Percentiles rank a stretch among this genome's conserved stretches.
Evolutionary conservation across 2,329 filamentous ascomycete species (phyloP).

Genomic region (Raffaelea albimanens): DNA sequence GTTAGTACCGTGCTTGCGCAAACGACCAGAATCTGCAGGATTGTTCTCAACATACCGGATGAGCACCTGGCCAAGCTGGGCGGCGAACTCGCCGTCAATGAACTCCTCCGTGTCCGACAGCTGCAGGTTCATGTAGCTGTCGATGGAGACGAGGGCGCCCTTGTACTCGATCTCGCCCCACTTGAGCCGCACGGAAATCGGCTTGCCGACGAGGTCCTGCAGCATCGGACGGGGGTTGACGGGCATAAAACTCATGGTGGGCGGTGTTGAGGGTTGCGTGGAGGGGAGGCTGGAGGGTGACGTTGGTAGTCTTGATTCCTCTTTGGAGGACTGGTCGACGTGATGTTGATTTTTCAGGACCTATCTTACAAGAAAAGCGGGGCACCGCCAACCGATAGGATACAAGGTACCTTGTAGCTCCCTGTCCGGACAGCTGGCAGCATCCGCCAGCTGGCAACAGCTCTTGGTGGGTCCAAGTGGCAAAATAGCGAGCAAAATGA

Average conservation of each 20-base stretch:
- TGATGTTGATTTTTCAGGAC: neutral
- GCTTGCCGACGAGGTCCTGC: constrained; percentile 84
- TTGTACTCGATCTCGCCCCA: constrained; percentile 98
- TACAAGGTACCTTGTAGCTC: neutral
- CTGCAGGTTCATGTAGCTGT: constrained; percentile 99
- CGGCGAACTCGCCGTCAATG: constrained; percentile 77
- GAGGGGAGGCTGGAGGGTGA: neutral
- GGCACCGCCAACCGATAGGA: neutral
- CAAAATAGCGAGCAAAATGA: too few relatives aligned
- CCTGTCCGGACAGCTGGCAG: neutral
- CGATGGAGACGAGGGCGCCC: constrained; percentile 76
- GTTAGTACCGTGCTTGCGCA: too few relatives aligned
- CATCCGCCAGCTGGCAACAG: neutral
- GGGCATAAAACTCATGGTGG: constrained; percentile 57
- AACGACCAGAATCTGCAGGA: neutral
- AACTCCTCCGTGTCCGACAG: constrained; percentile 85
- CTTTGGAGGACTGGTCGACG: too few relatives aligned
- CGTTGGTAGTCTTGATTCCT: neutral
- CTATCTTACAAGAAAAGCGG: neutral
- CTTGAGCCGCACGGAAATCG: constrained; percentile 87
- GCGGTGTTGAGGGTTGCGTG: neutral
- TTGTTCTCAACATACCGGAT: constrained; percentile 54
- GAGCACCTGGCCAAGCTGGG: constrained; percentile 78
- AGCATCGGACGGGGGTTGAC: constrained; percentile 96
- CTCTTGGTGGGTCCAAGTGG: constrained; percentile 1